Evolutionary conservation across 2,329 filamentous ascomycete species (phyloP), one percentile per base, ranked within the genome.

Genomic region (Alternaria sp.): DNA sequence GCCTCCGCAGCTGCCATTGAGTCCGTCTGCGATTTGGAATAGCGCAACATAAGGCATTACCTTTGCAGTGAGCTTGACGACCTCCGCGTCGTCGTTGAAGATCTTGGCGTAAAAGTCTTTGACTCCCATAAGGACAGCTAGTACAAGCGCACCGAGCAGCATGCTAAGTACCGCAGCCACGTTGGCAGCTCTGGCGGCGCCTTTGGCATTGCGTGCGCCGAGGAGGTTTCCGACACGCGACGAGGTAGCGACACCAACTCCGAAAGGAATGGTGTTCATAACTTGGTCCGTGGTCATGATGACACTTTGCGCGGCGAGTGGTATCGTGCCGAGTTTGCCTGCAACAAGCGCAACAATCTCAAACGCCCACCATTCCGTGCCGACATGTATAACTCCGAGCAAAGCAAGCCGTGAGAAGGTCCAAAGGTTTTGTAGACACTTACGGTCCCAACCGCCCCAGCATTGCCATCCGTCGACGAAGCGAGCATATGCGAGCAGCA

Each of bases 351-450:
- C 92, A 2, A 96, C 92, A 68, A 96, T 95, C 80, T 96, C 93
- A 71, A 97, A 97, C 0, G 93, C 93, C 93, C 93, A 96, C 93
- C 93, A 97, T 80, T 97, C 93, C 0, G 93, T 96, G 4, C 92
- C 93, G 6, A 97, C 91, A 67, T 96, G 93, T 4, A 96, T 81
- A 45, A 96, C 85, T 0, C 93, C 93, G 0, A 96, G 83, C 13
- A 91, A 79, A 0, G 93, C 92, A 4, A 97, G 87, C 10, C 89
- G 88, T 2, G 91, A 85, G 76, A 97, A 97, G 0, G 89, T 88
- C 15, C 86, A 81, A 15, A 91, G 83, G 71, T 94, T 91, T 1
- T 86, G 82, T n/a, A 91, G 75, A 2, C 90, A 90, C 51, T 85
- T 86, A 5, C 85, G 83, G 7, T 87, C 87, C 78, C 89, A 89